Conservation (phyloP, 192 early-diverging fungal genomes). For the Coemansia sp. region DNA sequence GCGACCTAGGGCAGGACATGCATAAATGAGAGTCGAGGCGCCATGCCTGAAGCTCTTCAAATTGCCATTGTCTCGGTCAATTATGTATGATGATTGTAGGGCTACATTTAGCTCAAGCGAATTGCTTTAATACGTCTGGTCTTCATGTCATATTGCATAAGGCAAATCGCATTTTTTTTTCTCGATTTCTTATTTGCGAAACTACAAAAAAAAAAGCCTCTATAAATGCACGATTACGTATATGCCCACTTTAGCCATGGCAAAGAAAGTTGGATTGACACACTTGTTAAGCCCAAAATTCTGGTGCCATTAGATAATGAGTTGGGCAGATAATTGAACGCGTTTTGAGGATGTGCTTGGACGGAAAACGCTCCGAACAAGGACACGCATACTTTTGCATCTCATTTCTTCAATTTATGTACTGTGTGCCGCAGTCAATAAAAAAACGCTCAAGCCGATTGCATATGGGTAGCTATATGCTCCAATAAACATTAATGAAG, state of each 20-base stretch:
- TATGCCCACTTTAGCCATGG: not conserved
- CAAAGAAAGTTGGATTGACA: not conserved
- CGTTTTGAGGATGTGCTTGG: too few species aligned
- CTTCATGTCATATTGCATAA: too few species aligned
- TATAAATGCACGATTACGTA: constrained; percentile 6
- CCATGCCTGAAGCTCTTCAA: constrained; percentile 3
- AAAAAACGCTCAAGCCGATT: not conserved
- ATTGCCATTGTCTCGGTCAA: constrained; percentile 2
- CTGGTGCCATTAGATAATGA: too few species aligned
- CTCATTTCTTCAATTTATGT: constrained; percentile 8
- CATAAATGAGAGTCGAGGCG: constrained; percentile 19
- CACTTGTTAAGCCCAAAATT: too few species aligned
- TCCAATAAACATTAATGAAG: too few species aligned
- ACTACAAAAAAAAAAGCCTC: not conserved
- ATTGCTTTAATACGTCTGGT: too few species aligned
- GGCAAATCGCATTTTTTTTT: too few species aligned
- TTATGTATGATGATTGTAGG: constrained; percentile 1
- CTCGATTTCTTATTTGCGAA: not conserved
- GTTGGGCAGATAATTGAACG: too few species aligned
- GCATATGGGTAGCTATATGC: too few species aligned
- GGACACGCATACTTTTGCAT: too few species aligned
- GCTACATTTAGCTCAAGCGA: constrained; percentile 1
- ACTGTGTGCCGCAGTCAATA: constrained; percentile 7
- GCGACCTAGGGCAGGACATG: constrained; percentile 11
- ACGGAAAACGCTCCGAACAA: too few species aligned